These are phyloP conservation scores for Teratosphaeria destructans DNA, from an alignment of 2,329 filamentous ascomycete species.

Conservation along the genomic window DNA sequence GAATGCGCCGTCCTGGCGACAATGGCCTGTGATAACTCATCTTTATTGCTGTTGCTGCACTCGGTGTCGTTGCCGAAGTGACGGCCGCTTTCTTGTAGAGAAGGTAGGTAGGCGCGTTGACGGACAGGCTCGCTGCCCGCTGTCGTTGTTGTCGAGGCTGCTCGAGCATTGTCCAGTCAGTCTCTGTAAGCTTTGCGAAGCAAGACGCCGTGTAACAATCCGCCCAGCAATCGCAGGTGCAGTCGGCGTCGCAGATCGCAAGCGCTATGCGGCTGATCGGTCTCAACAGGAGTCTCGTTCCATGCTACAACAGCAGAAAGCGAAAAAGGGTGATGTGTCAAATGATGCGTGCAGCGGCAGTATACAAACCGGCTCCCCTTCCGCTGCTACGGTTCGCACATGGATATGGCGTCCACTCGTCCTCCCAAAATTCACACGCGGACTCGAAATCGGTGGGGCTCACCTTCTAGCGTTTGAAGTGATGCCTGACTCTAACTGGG, in stretches of 20 bases:
- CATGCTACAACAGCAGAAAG: background rate
- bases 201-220: background rate
- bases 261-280: background rate
- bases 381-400: background rate
- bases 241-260: background rate
- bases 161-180: constrained; percentile 3
- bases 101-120: background rate
- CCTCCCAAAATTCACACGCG: background rate
- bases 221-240: background rate
- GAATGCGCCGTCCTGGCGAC: constrained; percentile 26
- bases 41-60: constrained; percentile 1
- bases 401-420: background rate
- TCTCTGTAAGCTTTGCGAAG: background rate
- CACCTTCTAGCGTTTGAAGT: background rate
- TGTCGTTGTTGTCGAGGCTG: constrained; percentile 1
- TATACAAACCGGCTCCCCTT: background rate
- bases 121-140: background rate
- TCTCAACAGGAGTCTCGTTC: background rate
- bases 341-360: background rate
- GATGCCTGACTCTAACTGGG: background rate
- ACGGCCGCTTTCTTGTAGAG: background rate
- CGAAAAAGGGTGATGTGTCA: background rate
- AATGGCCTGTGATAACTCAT: constrained; percentile 26
- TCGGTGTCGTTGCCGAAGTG: background rate
- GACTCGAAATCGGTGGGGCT: background rate